Percentiles rank a stretch among this genome's conserved stretches.
These are phyloP conservation scores for Pleurotus tuoliensis DNA, from an alignment of 768 basidiomycete species.

Conservation along the genomic window DNA sequence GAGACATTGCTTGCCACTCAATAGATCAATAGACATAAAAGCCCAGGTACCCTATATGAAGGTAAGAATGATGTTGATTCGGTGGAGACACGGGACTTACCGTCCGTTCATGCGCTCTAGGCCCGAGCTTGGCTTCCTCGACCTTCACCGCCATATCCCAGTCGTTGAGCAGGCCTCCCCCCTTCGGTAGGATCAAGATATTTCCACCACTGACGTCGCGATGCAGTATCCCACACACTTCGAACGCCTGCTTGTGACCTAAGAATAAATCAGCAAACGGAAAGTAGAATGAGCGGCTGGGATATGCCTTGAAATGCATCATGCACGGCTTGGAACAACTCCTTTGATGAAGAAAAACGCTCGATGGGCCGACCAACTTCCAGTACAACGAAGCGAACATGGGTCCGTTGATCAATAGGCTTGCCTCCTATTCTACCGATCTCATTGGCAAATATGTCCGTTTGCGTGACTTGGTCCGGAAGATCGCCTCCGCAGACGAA, in stretches of 20 bases:
- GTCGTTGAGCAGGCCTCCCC: conserved; percentile 9
- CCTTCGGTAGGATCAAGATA: neutral
- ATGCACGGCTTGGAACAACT: conserved; percentile 10
- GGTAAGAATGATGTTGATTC: neutral
- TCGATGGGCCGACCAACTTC: neutral
- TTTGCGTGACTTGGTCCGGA: conserved; percentile 1
- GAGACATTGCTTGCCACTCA: conserved; percentile 1
- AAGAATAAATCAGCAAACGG: neutral
- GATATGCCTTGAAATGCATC: conserved; percentile 14
- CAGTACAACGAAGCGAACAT: neutral
- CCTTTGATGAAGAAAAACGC: neutral
- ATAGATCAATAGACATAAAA: conserved; percentile 24
- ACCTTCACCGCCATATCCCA: conserved; percentile 7
- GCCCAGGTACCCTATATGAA: conserved; percentile 15
- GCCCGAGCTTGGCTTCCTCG: neutral
- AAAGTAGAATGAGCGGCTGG: neutral
- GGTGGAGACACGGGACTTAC: neutral
- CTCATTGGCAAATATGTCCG: conserved; percentile 9
- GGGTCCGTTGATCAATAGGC: neutral
- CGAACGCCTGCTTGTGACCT: conserved; percentile 10
- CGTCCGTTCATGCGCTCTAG: conserved; percentile 1
- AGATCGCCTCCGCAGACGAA: conserved; percentile 27
- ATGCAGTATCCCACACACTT: conserved; percentile 4
- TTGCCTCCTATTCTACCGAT: conserved; percentile 8
- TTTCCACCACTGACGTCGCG: conserved; percentile 10